Evolutionary conservation across 768 basidiomycete genomes (phyloP), one percentile per base, ranked within the genome.

Genomic region (Mycena indigotica): DNA sequence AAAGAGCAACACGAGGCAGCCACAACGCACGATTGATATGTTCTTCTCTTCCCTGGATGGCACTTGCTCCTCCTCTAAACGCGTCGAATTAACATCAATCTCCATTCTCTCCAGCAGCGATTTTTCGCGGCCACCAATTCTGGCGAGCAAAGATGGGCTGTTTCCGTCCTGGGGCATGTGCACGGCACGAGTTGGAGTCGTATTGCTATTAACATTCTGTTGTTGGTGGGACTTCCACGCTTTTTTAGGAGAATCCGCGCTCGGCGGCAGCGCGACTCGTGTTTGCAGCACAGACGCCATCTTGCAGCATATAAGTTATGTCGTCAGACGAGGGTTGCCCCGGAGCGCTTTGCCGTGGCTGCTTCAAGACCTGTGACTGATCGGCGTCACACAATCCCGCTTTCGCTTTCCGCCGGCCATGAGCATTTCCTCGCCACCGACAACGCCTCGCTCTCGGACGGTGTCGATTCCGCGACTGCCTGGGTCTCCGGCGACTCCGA

Each of bases 401-500:
- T 23, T 5, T 28, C 16, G 32, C 45, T 55, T 58, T 50, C 55
- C 56, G 35, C 35, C 41, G 3, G 38, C 57, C n/a, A 58, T 48
- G 46, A 48, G n/a, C 23, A 13, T 53, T 2, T 54, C 62, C 17
- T 60, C 66, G 1, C 56, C 70, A 8, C 57, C 69, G 17, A 24
- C 65, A 5, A 66, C 66, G 24, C 65, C 62, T 17, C 69, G 67
- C 41, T 67, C 61, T 17, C 69, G 67, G 40, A 67, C 64, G 46
- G 64, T 69, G 2, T 64, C 68, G 6, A 67, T 66, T 56, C 66
- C 73, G 41, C 76, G 77, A 28, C 72, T 69, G 0, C 72, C 72
- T 1, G 67, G 79, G 3, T 83, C 82, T 1, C 80, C 81, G 2
- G 69, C 66, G 21, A 78, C 77, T 4, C 76, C 69, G 29, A 61